Percentiles rank a stretch among this genome's conserved stretches.
phyloP scores from a whole-genome alignment of 129 eudicot species.

The Helianthus annuus region HanXRQr2.0-SUNRISE NC_035442.2:117978789-117979288 shows the following conservation, averaged over 20 bases:
- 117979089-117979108: neutral
- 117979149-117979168: neutral
- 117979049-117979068: no score
- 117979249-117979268: no score
- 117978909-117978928: slow-evolving; percentile 35
- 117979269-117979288: no score
- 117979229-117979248: no score
- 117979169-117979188: no score
- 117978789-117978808: slow-evolving; percentile 50
- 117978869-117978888: slow-evolving; percentile 44
- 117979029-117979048: no score
- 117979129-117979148: neutral
- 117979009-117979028: no score
- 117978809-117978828: slow-evolving; percentile 51
- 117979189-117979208: no score
- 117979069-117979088: neutral
- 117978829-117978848: slow-evolving; percentile 42
- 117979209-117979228: no score
- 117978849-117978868: slow-evolving; percentile 46
- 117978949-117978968: slow-evolving; percentile 3
- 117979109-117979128: neutral
- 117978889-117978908: slow-evolving; percentile 47
- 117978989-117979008: no score
- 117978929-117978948: slow-evolving; percentile 20
- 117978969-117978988: neutral